phyloP scores from a whole-genome alignment of 306 rosid species.

The Albizia julibrissin region DNA sequence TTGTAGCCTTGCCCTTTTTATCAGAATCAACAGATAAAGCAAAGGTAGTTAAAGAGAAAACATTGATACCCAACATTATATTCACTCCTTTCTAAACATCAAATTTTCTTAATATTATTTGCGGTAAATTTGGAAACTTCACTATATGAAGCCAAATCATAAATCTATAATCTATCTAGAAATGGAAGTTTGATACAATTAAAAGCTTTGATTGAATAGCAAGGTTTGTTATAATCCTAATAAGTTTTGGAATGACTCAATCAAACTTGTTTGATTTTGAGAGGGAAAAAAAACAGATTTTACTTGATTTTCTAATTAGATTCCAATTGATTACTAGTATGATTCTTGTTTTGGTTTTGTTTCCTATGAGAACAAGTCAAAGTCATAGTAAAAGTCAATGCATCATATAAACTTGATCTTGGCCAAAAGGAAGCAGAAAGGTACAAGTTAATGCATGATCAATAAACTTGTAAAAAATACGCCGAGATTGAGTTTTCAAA shows the following conservation, averaged over 20 bases:
- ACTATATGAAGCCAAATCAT: background rate
- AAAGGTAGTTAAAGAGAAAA: too few relatives aligned
- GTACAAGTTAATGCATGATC: background rate
- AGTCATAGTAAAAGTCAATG: background rate
- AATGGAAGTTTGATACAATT: background rate
- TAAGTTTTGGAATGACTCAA: too few relatives aligned
- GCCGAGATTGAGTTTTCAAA: background rate
- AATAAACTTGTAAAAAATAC: background rate
- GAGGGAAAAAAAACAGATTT: background rate
- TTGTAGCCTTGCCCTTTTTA: too few relatives aligned
- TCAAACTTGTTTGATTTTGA: too few relatives aligned
- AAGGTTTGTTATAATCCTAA: background rate
- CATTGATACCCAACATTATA: too few relatives aligned
- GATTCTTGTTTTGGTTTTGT: background rate
- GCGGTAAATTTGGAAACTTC: too few relatives aligned
- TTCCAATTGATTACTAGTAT: background rate
- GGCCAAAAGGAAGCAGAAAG: background rate
- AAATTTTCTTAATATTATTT: background rate
- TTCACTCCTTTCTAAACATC: too few relatives aligned
- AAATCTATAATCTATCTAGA: background rate
- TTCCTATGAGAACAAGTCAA: background rate
- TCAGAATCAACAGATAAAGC: too few relatives aligned
- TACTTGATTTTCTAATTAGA: background rate
- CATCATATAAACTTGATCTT: background rate
- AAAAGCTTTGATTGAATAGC: background rate